phyloP scores from a whole-genome alignment of 495 filamentous ascomycete genomes.

The Aspergillus baeticus region DNA sequence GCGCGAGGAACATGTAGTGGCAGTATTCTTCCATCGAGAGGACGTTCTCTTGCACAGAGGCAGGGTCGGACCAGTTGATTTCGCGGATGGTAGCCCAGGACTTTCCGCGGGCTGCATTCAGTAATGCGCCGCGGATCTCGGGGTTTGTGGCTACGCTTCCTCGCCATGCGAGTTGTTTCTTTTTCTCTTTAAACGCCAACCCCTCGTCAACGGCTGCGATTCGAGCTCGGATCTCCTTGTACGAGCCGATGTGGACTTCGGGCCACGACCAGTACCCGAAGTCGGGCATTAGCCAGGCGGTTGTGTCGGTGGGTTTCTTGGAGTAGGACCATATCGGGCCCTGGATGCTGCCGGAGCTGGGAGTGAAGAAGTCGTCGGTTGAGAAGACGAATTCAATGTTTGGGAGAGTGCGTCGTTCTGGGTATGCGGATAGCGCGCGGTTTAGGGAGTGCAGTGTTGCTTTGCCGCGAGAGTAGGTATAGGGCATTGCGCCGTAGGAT shows the following conservation, averaged over 20 bases:
- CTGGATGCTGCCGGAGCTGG: conserved; percentile 14
- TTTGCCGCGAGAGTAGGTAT: conserved; percentile 36
- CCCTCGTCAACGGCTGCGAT: conserved; percentile 39
- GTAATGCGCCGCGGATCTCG: conserved; percentile 42
- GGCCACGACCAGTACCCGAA: conserved; percentile 79
- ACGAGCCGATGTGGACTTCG: conserved; percentile 57
- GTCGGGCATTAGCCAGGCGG: conserved; percentile 73
- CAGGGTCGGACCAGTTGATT: conserved; percentile 47
- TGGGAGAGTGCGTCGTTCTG: conserved; percentile 51
- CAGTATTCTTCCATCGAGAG: conserved; percentile 58
- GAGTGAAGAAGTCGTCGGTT: conserved; percentile 43
- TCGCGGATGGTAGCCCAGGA: conserved; percentile 53
- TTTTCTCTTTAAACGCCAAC: conserved; percentile 48
- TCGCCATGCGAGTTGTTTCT: conserved; percentile 67
- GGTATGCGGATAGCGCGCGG: conserved; percentile 35
- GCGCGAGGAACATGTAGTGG: conserved; percentile 56
- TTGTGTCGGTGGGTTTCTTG: conserved; percentile 41
- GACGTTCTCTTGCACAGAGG: conserved; percentile 35
- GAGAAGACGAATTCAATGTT: conserved; percentile 61
- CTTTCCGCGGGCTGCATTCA: conserved; percentile 42
- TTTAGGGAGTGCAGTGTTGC: conserved; percentile 41
- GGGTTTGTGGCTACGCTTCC: conserved; percentile 47
- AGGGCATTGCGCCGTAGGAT: conserved; percentile 32
- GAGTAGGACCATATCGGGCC: conserved; percentile 54
- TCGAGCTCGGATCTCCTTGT: conserved; percentile 48